Evolutionary conservation across 2,329 filamentous ascomycete species (phyloP), one percentile per base, ranked within the genome.

Genomic region (Ilyonectria mors-panacis): DNA sequence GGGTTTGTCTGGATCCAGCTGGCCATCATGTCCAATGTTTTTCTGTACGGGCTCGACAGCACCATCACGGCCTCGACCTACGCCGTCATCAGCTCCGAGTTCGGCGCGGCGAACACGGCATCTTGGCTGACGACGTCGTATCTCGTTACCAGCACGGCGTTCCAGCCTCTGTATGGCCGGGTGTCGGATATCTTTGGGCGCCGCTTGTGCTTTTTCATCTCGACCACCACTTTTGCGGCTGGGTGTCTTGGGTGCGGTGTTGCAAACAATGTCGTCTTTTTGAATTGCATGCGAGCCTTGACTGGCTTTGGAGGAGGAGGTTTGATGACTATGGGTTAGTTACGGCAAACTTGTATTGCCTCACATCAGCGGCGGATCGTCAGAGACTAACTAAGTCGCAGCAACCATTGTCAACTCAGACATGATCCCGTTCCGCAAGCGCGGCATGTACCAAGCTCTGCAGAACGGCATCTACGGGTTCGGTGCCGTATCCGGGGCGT

Each of bases 121-220:
- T 93, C 91, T 0, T 94, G 92, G 92, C 81, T 94, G 23, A 92
- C 91, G 1, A 94, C 92, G 0, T 88, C 91, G 0, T 94, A 93
- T 73, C 84, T 94, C 23, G 83, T 94, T 64, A 93, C 91, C 0
- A 90, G 87, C 6, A 93, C 92, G 1, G 90, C 91, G 1, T 91
- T 93, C 59, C 90, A 93, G 76, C 92, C 92, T 0, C 83, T 94
- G 0, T 93, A 92, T 73, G 92, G 91, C 1, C 87, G 92, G 1
- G 83, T 93, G 4, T 93, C 91, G 1, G 92, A 94, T 75, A 90
- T 91, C 6, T 87, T 93, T 63, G 91, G 91, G 1, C 85, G 91
- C 4, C 85, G 89, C 1, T 74, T 85, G 4, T 87, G 89, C 66
- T 92, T 92, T 78, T 87, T 93, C 63, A 85, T 88, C n/a, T 88